phyloP scores from a whole-genome alignment of 345 rosid genomes.

The Geranium rotundifolium region DNA sequence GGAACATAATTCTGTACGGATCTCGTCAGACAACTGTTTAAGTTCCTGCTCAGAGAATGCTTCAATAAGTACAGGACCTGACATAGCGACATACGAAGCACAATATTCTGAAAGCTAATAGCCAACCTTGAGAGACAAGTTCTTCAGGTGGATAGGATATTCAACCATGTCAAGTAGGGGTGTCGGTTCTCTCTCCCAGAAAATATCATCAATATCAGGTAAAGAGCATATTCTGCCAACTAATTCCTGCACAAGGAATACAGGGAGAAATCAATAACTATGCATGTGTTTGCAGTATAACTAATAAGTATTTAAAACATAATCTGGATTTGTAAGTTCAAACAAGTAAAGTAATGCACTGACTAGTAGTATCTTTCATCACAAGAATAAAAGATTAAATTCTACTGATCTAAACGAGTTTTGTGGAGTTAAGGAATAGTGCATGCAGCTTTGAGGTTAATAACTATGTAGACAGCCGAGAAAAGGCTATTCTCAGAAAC shows the following conservation, averaged over 20 bases:
- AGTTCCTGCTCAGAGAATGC: conserved; percentile 43
- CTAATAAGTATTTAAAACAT: too few species aligned
- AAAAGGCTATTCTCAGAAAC: not conserved
- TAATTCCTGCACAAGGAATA: conserved; percentile 20
- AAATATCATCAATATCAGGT: conserved; percentile 61
- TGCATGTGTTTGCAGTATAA: too few species aligned
- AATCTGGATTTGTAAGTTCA: too few species aligned
- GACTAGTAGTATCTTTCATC: not conserved
- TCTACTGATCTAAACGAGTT: not conserved
- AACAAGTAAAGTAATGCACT: too few species aligned
- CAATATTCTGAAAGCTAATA: conserved; percentile 3
- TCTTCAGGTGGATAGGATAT: conserved; percentile 67
- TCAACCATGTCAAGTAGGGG: conserved; percentile 77
- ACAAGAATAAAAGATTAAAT: not conserved
- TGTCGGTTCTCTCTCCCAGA: conserved; percentile 46
- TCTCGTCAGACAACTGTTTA: conserved; percentile 61
- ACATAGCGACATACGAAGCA: conserved; percentile 3
- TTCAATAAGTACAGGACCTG: conserved; percentile 1
- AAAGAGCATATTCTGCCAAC: conserved; percentile 32
- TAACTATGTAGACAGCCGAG: too few species aligned
- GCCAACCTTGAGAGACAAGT: conserved; percentile 53
- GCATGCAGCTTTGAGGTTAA: not conserved
- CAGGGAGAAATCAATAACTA: too few species aligned
- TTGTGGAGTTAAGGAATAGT: not conserved
- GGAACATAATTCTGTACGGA: conserved; percentile 48